phyloP scores from a whole-genome alignment of 441 rosid genomes.

The Croton setiger region DNA sequence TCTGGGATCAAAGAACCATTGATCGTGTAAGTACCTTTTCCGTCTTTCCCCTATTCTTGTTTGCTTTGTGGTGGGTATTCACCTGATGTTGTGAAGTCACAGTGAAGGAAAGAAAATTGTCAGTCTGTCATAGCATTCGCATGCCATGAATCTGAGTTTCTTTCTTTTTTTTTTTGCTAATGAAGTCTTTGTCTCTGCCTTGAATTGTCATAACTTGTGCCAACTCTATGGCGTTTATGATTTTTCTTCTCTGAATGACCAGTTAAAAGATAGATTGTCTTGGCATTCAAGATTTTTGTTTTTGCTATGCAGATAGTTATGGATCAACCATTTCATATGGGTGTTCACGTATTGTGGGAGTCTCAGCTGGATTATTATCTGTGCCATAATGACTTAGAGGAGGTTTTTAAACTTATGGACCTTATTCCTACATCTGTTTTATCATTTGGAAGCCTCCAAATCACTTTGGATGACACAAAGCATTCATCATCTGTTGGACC shows the following conservation, averaged over 20 bases:
- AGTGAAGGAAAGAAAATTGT: conserved; percentile 4
- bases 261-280: not conserved
- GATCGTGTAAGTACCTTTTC: conserved; percentile 68
- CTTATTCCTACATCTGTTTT: conserved; percentile 67
- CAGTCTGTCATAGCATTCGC: not conserved
- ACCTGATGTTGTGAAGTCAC: conserved; percentile 2
- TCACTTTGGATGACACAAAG: conserved; percentile 62
- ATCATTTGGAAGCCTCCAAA: conserved; percentile 74
- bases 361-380: conserved; percentile 89
- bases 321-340: conserved; percentile 97
- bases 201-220: not conserved
- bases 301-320: conserved; percentile 71
- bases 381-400: conserved; percentile 94
- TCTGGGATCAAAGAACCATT: conserved; percentile 94
- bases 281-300: conserved; percentile 6
- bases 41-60: not conserved
- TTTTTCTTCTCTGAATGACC: conserved; percentile 6
- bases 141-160: not conserved
- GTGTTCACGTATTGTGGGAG: conserved; percentile 94
- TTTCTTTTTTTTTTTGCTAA: not conserved
- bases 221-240: not conserved
- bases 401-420: conserved; percentile 78
- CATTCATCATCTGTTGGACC: conserved; percentile 45
- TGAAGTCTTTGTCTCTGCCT: conserved; percentile 1
- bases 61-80: conserved; percentile 17